phyloP scores from a whole-genome alignment of 148 eudicot genomes.

The Gaultheria prostrata region DNA sequence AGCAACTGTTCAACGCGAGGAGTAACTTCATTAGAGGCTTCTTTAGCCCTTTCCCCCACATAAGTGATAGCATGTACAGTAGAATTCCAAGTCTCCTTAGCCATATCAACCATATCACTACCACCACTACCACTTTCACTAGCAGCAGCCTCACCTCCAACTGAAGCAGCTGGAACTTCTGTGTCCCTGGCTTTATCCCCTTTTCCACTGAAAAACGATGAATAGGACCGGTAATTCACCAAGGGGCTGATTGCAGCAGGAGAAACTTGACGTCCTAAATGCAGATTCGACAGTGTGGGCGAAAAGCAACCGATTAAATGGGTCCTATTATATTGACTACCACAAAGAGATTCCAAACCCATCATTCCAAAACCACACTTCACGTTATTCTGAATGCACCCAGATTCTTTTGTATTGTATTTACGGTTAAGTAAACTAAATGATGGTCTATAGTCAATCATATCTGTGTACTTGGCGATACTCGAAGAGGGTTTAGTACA shows the following conservation, averaged over 20 bases:
- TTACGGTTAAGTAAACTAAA: constrained; percentile 26
- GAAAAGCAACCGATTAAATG: constrained; percentile 26
- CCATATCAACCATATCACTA: constrained; percentile 56
- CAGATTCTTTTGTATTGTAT: constrained; percentile 27
- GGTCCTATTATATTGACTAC: constrained; percentile 26
- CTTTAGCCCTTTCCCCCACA: constrained; percentile 59
- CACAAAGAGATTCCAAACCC: constrained; percentile 20
- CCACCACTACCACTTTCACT: constrained; percentile 42
- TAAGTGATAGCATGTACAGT: constrained; percentile 45
- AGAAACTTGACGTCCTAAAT: constrained; percentile 23
- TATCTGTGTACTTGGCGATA: constrained; percentile 16
- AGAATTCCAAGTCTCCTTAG: constrained; percentile 61
- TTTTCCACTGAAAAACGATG: constrained; percentile 44
- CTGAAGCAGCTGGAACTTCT: constrained; percentile 37
- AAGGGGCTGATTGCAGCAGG: constrained; percentile 32
- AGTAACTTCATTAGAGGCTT: constrained; percentile 49
- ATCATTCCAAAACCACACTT: constrained; percentile 22
- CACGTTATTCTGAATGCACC: constrained; percentile 7
- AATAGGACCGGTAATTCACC: constrained; percentile 40
- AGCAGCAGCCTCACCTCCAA: constrained; percentile 33
- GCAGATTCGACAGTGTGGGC: constrained; percentile 30
- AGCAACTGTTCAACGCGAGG: constrained; percentile 66
- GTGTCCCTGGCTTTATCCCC: constrained; percentile 38
- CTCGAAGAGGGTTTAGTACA: constrained; percentile 18
- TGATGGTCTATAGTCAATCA: constrained; percentile 30